These are phyloP conservation scores for Grammothele lineata DNA, from an alignment of 768 basidiomycete species.

Conservation along the genomic window DNA sequence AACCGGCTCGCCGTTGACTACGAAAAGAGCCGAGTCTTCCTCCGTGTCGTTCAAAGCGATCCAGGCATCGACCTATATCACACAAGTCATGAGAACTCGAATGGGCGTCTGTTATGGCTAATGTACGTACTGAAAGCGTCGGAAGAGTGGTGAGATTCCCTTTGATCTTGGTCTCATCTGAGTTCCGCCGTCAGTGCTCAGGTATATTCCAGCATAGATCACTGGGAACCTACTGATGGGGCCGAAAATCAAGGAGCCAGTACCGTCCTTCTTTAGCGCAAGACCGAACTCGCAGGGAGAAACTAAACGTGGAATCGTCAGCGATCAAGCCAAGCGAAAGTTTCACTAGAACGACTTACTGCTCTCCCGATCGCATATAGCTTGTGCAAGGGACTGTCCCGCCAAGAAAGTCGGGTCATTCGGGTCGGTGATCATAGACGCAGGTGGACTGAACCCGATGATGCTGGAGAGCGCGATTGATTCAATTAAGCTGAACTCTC, in stretches of 20 bases:
- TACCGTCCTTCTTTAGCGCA: not conserved
- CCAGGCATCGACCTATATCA: no score
- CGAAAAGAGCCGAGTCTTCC: slow-evolving; percentile 1
- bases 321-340: no score
- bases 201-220: no score
- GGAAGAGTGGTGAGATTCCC: slow-evolving; percentile 4
- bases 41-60: no score
- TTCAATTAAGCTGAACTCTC: not conserved
- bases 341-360: slow-evolving; percentile 3
- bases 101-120: no score
- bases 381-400: slow-evolving; percentile 8
- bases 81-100: no score
- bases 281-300: slow-evolving; percentile 11
- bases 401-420: slow-evolving; percentile 7
- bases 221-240: slow-evolving; percentile 3
- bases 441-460: slow-evolving; percentile 11
- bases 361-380: slow-evolving; percentile 5
- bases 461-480: slow-evolving; percentile 3
- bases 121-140: not conserved
- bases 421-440: slow-evolving; percentile 5
- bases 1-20: slow-evolving; percentile 10
- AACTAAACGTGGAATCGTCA: not conserved
- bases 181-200: no score
- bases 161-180: slow-evolving; percentile 5
- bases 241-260: slow-evolving; percentile 4